Conservation (phyloP, 129 eudicot species). For the Pittosporum tobira region DNA sequence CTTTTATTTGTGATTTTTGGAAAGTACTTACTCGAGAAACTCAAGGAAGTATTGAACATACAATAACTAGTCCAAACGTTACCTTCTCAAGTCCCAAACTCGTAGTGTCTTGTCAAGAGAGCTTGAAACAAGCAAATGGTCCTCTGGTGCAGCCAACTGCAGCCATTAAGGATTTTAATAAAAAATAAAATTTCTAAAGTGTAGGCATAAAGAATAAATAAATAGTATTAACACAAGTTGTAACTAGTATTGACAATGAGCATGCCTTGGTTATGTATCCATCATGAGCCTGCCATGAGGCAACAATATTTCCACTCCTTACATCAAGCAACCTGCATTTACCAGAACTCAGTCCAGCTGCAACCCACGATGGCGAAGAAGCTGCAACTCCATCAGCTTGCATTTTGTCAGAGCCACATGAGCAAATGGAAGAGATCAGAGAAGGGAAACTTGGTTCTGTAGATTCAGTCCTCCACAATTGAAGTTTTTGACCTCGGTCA, state of each 20-base stretch:
- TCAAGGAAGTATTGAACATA: background rate
- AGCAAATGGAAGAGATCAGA: slow-evolving; percentile 77
- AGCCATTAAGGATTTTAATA: slow-evolving; percentile 12
- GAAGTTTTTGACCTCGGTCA: slow-evolving; percentile 75
- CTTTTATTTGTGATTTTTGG: background rate
- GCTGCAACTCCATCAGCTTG: slow-evolving; percentile 33
- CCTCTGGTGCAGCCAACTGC: slow-evolving; percentile 92
- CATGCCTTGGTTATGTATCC: slow-evolving; percentile 96
- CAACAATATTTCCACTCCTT: slow-evolving; percentile 79
- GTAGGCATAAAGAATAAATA: slow-evolving; percentile 1
- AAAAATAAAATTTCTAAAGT: too few species aligned
- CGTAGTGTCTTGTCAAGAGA: slow-evolving; percentile 86
- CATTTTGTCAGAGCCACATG: slow-evolving; percentile 53
- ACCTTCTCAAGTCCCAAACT: slow-evolving; percentile 96
- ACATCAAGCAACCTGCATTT: slow-evolving; percentile 74
- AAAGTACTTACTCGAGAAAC: background rate
- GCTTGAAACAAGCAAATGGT: slow-evolving; percentile 84
- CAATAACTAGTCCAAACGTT: slow-evolving; percentile 5
- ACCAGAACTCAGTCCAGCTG: slow-evolving; percentile 84
- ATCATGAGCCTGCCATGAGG: slow-evolving; percentile 98
- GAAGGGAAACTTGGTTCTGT: slow-evolving; percentile 62
- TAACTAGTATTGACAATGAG: background rate
- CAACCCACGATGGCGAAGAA: slow-evolving; percentile 77
- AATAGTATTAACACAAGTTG: background rate
- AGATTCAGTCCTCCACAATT: slow-evolving; percentile 85